Evolutionary conservation across 192 early-diverging fungal genomes (phyloP), one percentile per base, ranked within the genome.

Genomic region (Coemansia sp.): DNA sequence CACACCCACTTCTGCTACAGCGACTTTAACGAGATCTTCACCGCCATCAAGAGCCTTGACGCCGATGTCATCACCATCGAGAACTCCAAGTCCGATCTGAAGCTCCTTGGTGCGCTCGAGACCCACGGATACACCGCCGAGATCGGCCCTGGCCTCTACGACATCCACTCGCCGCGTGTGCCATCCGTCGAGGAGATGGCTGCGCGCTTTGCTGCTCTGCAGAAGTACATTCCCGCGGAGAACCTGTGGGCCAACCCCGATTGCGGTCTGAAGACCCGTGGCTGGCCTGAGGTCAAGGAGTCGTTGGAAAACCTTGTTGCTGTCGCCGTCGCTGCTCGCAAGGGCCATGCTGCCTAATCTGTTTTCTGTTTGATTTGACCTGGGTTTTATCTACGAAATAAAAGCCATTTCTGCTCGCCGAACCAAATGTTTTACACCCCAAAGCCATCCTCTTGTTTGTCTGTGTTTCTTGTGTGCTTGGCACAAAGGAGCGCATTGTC

Each of bases 1-100:
- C 97, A 98, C 89, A 92, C 92, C 56, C 96, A 98, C 85, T 95
- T 99, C 90, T 99, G 97, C 86, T 99, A 99, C 90, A 92, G 90
- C 79, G 97, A 99, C 83, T 99, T 99, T 82, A 93, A 98, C 84
- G 96, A 96, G 85, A 99, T 99, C 76, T 95, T 99, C 85, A 88
- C 90, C 48, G 90, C 95, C 34, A 98, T 99, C 84, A 83, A 90
- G 71, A 86, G 85, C 78, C 84, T 98, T 63, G 97, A 98, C 87
- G 95, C 92, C 62, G 96, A 99, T 86, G 94, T 94, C 56, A 92
- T 99, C 73, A 97, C 97, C 43, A 98, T 99, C 75, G 97, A 99
- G 80, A 96, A 94, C 87, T 92, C 94, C 73, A 96, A 96, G 85
- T 96, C 94, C 41, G 96, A 99, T 80, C 87, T 94, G 76, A 97